These are phyloP conservation scores for Leccinum fallax DNA, from an alignment of 1,284 basidiomycete species.

Conservation along the genomic window DNA sequence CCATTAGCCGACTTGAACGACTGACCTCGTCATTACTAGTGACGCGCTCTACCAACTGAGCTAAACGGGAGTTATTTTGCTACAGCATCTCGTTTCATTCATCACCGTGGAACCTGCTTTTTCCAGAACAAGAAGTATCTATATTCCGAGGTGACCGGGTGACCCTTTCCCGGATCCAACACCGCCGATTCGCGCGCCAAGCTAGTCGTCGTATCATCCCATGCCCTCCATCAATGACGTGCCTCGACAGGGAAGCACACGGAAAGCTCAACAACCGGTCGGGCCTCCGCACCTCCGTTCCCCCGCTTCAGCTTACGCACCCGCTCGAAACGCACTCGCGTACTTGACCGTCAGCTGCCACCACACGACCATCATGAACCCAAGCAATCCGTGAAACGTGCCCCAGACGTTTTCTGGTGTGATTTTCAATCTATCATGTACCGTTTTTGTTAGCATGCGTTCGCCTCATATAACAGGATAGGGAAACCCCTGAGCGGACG, in stretches of 20 bases:
- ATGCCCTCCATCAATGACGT: background rate
- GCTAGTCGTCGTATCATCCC: background rate
- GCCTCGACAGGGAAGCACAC: background rate
- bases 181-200: background rate
- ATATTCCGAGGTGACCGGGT: background rate
- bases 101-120: background rate
- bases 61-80: constrained; percentile 43
- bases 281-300: background rate
- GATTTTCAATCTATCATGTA: constrained; percentile 48
- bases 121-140: background rate
- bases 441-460: background rate
- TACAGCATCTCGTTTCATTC: background rate
- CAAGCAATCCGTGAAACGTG: constrained; percentile 64
- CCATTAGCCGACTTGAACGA: constrained; percentile 55
- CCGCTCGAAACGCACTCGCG: constrained; percentile 45
- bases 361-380: constrained; percentile 68
- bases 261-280: background rate
- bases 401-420: constrained; percentile 75
- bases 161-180: background rate
- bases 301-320: background rate
- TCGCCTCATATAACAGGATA: background rate
- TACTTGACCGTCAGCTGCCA: constrained; percentile 71
- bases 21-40: constrained; percentile 60
- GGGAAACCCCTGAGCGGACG: constrained; percentile 48
- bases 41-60: constrained; percentile 64